Evolutionary conservation across 1,284 basidiomycete genomes (phyloP), one percentile per base, ranked within the genome.

Genomic region (Microbotryum saponariae): DNA sequence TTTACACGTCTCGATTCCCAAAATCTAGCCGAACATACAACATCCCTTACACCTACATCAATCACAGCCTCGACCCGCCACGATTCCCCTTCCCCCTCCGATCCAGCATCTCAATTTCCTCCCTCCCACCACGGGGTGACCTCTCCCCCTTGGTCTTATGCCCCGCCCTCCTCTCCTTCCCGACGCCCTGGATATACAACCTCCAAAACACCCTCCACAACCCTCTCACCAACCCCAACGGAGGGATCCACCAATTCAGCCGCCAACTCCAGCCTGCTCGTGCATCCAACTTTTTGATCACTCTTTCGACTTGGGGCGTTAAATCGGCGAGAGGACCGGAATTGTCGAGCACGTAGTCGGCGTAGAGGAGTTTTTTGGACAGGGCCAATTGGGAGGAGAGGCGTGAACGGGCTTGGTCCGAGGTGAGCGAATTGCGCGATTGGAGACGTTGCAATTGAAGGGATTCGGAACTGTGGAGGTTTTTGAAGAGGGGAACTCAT

Each of bases 311-410:
- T 68, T 92, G 87, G 0, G 74, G 73, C 45, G 85, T 79, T 3
- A 94, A 79, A 57, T 91, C 89, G 44, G 80, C 74, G 6, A 80
- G 77, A 0, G 85, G 80, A 2, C 89, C 88, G 6, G 88, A 89
- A 74, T 98, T 98, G 77, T 97, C 91, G 44, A 98, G 76, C 50
- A 97, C 84, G 47, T 85, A 74, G 72, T 96, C 91, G 1, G 92
- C 93, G 71, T 89, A 93, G 12, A 78, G 71, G 7, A 91, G 78
- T 76, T 98, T 98, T 27, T 84, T 78, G 1, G 82, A 74, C 44
- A 97, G 86, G 0, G 89, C 82, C 58, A 91, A 77, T 75, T 98
- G 94, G 0, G 93, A 83, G 29, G 82, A 80, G 25, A 97, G 81
- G 12, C 94, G 83, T 1, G 86, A 76, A 44, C 78, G 76, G 0